Conservation (phyloP, 2,329 filamentous ascomycete genomes). For the Aspergillus fumigatiaffinis region DNA sequence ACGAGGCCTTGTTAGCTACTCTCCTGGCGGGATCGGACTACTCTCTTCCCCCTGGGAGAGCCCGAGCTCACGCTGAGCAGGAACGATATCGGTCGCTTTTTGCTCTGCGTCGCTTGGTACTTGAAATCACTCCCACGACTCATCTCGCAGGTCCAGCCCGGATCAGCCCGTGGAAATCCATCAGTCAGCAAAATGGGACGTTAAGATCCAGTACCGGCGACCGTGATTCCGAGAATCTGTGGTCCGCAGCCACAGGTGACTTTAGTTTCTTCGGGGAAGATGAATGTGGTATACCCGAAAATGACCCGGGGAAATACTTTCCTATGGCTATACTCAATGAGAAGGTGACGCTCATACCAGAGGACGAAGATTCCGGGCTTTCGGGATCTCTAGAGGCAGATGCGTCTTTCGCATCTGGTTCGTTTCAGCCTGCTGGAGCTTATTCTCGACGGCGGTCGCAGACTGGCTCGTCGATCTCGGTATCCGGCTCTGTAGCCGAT, state of each 20-base stretch:
- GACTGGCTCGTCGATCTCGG: conserved; percentile 3
- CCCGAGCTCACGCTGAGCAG: conserved; percentile 46
- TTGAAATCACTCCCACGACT: conserved; percentile 48
- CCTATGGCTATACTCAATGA: conserved; percentile 42
- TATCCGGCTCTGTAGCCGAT: neutral
- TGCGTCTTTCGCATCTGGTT: conserved; percentile 8
- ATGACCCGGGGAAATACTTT: conserved; percentile 42
- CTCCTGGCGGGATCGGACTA: conserved; percentile 55
- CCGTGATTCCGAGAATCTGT: conserved; percentile 55
- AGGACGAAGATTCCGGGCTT: conserved; percentile 25
- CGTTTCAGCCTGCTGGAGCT: conserved; percentile 6
- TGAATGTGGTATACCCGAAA: conserved; percentile 50
- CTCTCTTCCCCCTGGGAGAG: conserved; percentile 54
- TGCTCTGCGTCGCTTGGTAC: conserved; percentile 51
- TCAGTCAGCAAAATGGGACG: conserved; percentile 44
- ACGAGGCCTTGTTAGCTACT: conserved; percentile 51
- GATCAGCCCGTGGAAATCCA: conserved; percentile 35
- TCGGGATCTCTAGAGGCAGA: conserved; percentile 13
- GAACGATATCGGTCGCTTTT: conserved; percentile 52
- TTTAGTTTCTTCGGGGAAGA: conserved; percentile 60
- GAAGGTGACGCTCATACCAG: conserved; percentile 41
- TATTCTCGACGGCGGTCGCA: neutral
- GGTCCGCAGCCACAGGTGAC: conserved; percentile 56
- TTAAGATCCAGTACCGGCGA: conserved; percentile 57
- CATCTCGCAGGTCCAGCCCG: conserved; percentile 10